Evolutionary conservation across 2,329 filamentous ascomycete species (phyloP).

Genomic region (Alternaria viburni): DNA sequence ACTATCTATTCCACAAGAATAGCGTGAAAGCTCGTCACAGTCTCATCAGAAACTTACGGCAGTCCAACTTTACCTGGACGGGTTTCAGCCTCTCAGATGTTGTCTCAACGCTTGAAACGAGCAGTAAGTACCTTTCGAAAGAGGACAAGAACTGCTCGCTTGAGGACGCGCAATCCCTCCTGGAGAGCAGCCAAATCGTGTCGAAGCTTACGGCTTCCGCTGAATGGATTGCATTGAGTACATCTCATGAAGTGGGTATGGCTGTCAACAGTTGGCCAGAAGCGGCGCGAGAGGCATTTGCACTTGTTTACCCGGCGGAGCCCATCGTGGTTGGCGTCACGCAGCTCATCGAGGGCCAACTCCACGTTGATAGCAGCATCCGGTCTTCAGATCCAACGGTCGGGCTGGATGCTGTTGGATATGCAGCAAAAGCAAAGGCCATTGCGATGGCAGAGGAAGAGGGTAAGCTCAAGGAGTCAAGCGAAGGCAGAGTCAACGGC

Average conservation of each 20-base stretch:
- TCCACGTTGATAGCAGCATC: slow-evolving; percentile 56
- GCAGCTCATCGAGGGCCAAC: slow-evolving; percentile 63
- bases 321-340: slow-evolving; percentile 64
- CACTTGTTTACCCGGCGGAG: slow-evolving; percentile 59
- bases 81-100: slow-evolving; percentile 74
- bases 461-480: slow-evolving; percentile 11
- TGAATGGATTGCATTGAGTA: slow-evolving; percentile 71
- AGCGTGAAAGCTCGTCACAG: slow-evolving; percentile 71
- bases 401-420: slow-evolving; percentile 36
- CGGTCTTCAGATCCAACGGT: slow-evolving; percentile 30
- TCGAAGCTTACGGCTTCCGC: slow-evolving; percentile 64
- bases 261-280: slow-evolving; percentile 72
- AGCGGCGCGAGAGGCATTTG: slow-evolving; percentile 68
- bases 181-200: slow-evolving; percentile 70
- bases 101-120: slow-evolving; percentile 67
- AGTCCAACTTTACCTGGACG: slow-evolving; percentile 85
- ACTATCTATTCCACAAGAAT: slow-evolving; percentile 86
- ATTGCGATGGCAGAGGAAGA: slow-evolving; percentile 32
- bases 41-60: slow-evolving; percentile 78
- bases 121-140: slow-evolving; percentile 70
- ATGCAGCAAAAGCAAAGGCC: slow-evolving; percentile 34
- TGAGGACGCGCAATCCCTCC: slow-evolving; percentile 67
- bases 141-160: slow-evolving; percentile 63
- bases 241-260: slow-evolving; percentile 78
- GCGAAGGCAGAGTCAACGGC: slow-evolving; percentile 2